Evolutionary conservation across 768 basidiomycete species (phyloP), one percentile per base, ranked within the genome.

Genomic region (Hirschioporus abietinus): DNA sequence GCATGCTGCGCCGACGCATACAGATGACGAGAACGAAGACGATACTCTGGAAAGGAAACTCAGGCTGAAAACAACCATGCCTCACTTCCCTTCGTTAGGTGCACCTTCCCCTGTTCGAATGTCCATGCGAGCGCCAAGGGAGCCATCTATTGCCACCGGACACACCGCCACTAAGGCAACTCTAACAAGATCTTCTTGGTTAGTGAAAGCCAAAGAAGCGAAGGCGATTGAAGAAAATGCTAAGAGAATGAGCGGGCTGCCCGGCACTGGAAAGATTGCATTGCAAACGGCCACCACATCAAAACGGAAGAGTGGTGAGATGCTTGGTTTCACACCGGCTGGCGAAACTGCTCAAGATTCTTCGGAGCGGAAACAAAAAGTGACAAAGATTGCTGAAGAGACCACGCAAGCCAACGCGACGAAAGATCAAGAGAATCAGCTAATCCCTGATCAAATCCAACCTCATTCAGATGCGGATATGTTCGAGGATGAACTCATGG

Each of bases 181-280:
- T 27, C 79, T 75, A 4, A 92, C 90, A 71, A 86, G 91, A 35
- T 89, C 89, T 9, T 93, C 92, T 2, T 93, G 92, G 92, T 75
- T 93, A 65, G 86, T 84, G 76, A 91, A 90, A 71, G 92, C 88
- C 17, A 82, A 91, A 36, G 89, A 91, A 72, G 87, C 82, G 26
- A 89, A 89, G 69, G 89, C 89, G 20, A 77, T 86, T 72, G 91
- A 91, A 71, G 79, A 78, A n/a, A 78, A 78, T 12, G 71, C 70
- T 30, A 66, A 84, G 76, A 70, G 75, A 30, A 64, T 74, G 18
- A 74, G 68, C 27, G 62, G 42, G 24, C 30, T 59, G n/a, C 12
- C 60, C 17, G 25, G 15, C 20, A 15, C 34, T 59, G 36, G 58
- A 24, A 61, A 69, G 42, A n/a, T 59, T 34, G 20, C 64, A 52